phyloP scores from a whole-genome alignment of 176 grass and related monocot species.

The Sorghum bicolor region Sorghum_bicolor_NCBIv3 NC_012873.2:56120501-56121000 shows the following conservation, averaged over 20 bases:
- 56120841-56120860: neutral
- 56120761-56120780: conserved; percentile 51
- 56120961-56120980: neutral
- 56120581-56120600: conserved; percentile 1
- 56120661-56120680: conserved; percentile 91
- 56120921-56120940: conserved; percentile 20
- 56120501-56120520: neutral
- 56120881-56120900: neutral
- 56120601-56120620: neutral
- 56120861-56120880: neutral
- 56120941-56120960: neutral
- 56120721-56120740: conserved; percentile 82
- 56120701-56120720: conserved; percentile 80
- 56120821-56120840: neutral
- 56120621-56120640: neutral
- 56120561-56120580: neutral
- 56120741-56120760: conserved; percentile 81
- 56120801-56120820: neutral
- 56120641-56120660: conserved; percentile 16
- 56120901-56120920: conserved; percentile 5
- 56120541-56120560: neutral
- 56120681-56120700: conserved; percentile 86
- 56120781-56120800: neutral
- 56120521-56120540: neutral
- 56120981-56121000: neutral